Evolutionary conservation across 2,329 filamentous ascomycete genomes (phyloP), one percentile per base, ranked within the genome.

Genomic region (Xylaria sp.): DNA sequence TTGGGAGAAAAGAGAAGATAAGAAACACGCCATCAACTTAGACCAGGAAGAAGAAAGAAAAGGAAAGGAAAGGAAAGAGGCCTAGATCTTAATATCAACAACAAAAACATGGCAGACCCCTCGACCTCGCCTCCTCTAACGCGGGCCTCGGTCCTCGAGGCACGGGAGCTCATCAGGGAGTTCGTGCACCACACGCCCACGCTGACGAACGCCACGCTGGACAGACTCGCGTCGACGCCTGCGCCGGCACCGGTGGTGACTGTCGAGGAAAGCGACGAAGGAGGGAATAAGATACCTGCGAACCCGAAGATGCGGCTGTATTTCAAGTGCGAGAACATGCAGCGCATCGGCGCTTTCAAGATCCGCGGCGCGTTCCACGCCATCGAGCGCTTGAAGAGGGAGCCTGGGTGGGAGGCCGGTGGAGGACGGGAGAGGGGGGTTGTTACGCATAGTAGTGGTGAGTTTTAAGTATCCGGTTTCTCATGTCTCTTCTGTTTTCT

Each of bases 261-360:
- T n/a, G n/a, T n/a, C n/a, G n/a, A n/a, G n/a, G n/a, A n/a, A n/a
- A n/a, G n/a, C n/a, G n/a, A n/a, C n/a, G 41, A 18, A 46, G 18
- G 58, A 3, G 9, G 61, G 41, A 18, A 46, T 46, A 58, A 6
- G 9, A 57, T n/a, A n/a, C 86, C 90, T 0, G 88, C 91, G 0
- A 82, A 79, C 3, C 94, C 94, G 0, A 88, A 82, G 59, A 83
- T 97, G 48, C 85, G 89, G 13, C 85, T 98, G 62, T 96, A 93
- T 84, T 97, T 98, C 88, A 98, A 98, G 83, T 97, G 94, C 80
- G 95, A 98, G 84, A 98, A 98, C 80, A 84, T 93, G 67, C 96
- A 98, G 83, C 89, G 90, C 64, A 90, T 97, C 64, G 96, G 95
- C 61, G 95, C 95, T 0, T 98, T 98, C 85, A 98, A 98, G 83